Base-by-base conservation (phyloP, 768 basidiomycete species). In the Mycena floridula region DNA sequence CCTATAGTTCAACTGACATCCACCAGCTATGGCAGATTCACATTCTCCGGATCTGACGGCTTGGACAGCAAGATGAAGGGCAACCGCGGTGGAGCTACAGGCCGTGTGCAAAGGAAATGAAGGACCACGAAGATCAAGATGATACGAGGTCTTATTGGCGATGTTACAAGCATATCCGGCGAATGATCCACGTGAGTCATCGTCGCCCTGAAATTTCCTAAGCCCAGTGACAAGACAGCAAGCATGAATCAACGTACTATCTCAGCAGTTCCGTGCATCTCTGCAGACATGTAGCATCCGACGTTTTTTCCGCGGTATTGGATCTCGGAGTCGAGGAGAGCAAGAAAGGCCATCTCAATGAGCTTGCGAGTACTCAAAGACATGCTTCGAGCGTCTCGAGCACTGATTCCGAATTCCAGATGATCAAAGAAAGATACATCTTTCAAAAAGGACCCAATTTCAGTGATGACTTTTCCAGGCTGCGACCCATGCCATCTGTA, bases 21-120 rank as follows among this genome's bases (percentile, higher is more conserved):
- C 68, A 7, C 63, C 70, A 23, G 78, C 66, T 7, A 79, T 59
- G 0, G 76, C 76, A 3, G 70, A 64, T 22, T 73, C 66, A 25
- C 74, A 66, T 32, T 77, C 76, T 1, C 72, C 73, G 25, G 53
- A 56, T 18, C 57, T 57, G 5, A 77, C 57, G 0, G 71, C 65
- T 24, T 69, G 67, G 2, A 75, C 59, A 2, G 70, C 76, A 15
- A 77, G 62, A 54, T 78, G 75, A 37, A 72, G 58, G 2, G 71
- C 72, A 5, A 62, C 67, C n/a, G 70, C 54, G 13, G 32, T 15
- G 32, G 32, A 35, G 7, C 32, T 35, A 35, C 76, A 77, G 1
- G 73, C 73, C 0, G 72, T 75, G 47, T 78, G 75, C 0, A 68
- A 51, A 5, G 74, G 69, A 25, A 77, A 47, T 4, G 76, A 78